These are phyloP conservation scores for Leishmania tarentolae DNA, from an alignment of 208 protist genomes.

Conservation along the genomic window DNA sequence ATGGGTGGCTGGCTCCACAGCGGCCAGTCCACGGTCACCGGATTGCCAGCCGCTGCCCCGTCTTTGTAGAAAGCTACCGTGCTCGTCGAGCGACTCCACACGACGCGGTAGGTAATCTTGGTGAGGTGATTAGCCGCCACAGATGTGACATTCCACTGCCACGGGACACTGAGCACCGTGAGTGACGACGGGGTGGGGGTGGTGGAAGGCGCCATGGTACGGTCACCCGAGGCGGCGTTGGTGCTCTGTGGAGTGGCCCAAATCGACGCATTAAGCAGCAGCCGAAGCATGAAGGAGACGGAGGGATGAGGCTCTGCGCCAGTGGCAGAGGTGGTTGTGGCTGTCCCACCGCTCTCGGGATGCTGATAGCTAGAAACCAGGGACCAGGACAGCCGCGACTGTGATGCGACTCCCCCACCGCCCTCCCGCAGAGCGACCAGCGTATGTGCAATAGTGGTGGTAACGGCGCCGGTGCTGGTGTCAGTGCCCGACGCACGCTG, in stretches of 20 bases:
- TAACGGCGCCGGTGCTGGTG: background rate
- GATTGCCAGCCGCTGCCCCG: background rate
- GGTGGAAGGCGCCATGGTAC: background rate
- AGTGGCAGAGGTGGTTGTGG: background rate
- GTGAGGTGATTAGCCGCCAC: background rate
- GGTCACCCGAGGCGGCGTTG: background rate
- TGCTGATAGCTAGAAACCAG: constrained; percentile 20
- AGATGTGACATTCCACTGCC: constrained; percentile 13
- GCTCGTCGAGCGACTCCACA: constrained; percentile 21
- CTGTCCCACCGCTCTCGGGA: background rate
- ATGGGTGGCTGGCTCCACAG: constrained; percentile 9
- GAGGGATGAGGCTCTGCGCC: background rate
- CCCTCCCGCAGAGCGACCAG: constrained; percentile 10
- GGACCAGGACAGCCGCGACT: constrained; percentile 10
- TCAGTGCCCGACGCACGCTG: background rate
- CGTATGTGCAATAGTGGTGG: constrained; percentile 19
- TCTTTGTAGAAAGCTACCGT: constrained; percentile 24
- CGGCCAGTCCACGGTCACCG: constrained; percentile 27
- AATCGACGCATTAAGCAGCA: constrained; percentile 24
- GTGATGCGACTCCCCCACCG: background rate
- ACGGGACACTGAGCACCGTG: constrained; percentile 15
- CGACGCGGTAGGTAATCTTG: constrained; percentile 21
- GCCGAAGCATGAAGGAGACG: constrained; percentile 7
- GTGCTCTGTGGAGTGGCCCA: background rate
- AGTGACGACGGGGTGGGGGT: constrained; percentile 22